These are phyloP conservation scores for Omphalea diandra DNA, from an alignment of 441 rosid genomes.

Conservation along the genomic window DNA sequence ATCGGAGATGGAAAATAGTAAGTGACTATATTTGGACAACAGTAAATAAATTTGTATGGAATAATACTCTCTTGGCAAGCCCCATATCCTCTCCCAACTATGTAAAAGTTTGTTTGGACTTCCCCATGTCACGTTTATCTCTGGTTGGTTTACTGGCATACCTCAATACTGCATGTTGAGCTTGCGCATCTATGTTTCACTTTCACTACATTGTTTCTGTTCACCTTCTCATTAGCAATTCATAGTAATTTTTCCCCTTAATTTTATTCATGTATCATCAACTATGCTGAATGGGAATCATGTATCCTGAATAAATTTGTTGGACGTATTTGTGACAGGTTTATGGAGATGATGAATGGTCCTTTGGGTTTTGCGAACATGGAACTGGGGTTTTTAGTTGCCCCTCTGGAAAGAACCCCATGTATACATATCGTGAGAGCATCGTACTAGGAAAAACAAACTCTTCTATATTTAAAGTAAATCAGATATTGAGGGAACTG, in stretches of 20 bases:
- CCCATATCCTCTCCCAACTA: background rate
- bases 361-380: slow-evolving; percentile 92
- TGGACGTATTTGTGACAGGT: slow-evolving; percentile 43
- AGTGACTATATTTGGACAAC: background rate
- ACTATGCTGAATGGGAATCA: slow-evolving; percentile 4
- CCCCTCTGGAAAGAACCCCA: slow-evolving; percentile 84
- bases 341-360: slow-evolving; percentile 96
- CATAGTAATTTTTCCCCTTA: background rate
- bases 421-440: slow-evolving; percentile 88
- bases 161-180: background rate
- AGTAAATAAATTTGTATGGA: background rate
- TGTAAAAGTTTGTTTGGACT: background rate
- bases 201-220: background rate
- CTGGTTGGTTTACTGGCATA: background rate
- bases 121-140: background rate
- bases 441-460: slow-evolving; percentile 73
- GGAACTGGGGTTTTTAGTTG: slow-evolving; percentile 95
- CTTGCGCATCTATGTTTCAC: background rate
- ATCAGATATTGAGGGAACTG: slow-evolving; percentile 80
- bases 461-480: slow-evolving; percentile 62
- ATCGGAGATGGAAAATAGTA: background rate
- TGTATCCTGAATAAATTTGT: slow-evolving; percentile 16
- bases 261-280: background rate
- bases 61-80: background rate
- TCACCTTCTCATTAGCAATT: background rate